Conservation (phyloP, 2,329 filamentous ascomycete genomes). For the Botrytis medusae region DNA sequence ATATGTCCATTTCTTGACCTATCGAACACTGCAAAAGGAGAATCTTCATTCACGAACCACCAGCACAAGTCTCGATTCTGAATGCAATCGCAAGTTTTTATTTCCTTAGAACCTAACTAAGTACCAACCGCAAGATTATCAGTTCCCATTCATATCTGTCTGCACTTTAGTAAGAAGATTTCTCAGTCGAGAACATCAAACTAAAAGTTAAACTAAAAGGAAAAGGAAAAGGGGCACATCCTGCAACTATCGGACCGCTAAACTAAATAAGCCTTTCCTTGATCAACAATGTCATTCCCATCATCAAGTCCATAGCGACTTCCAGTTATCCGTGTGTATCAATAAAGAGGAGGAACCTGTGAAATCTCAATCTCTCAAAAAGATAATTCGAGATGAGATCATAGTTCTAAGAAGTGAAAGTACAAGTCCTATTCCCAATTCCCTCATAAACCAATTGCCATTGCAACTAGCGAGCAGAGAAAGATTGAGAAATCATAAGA, state of each 20-base stretch:
- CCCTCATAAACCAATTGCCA: not conserved
- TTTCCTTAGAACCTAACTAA: not conserved
- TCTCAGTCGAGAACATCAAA: not conserved
- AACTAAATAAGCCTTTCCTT: not conserved
- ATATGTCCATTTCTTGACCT: not conserved
- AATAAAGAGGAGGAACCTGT: not conserved
- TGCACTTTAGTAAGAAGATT: not conserved
- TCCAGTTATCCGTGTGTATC: not conserved
- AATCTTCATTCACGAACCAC: not conserved
- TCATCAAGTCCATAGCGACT: slow-evolving; percentile 12
- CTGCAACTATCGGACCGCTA: not conserved
- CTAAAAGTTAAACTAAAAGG: not conserved
- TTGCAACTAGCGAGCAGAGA: not conserved
- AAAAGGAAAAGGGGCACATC: not conserved
- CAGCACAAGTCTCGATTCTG: too few relatives aligned
- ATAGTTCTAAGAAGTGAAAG: slow-evolving; percentile 30
- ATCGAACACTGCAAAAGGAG: not conserved
- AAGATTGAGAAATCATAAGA: slow-evolving; percentile 7
- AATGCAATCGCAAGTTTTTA: not conserved
- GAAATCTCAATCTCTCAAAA: not conserved
- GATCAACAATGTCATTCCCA: not conserved
- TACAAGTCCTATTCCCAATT: slow-evolving; percentile 25
- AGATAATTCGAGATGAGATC: not conserved
- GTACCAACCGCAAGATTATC: not conserved
- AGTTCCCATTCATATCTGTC: not conserved